phyloP scores from a whole-genome alignment of 1,139 yeast species.

The Nakaseomyces glabratus region DNA sequence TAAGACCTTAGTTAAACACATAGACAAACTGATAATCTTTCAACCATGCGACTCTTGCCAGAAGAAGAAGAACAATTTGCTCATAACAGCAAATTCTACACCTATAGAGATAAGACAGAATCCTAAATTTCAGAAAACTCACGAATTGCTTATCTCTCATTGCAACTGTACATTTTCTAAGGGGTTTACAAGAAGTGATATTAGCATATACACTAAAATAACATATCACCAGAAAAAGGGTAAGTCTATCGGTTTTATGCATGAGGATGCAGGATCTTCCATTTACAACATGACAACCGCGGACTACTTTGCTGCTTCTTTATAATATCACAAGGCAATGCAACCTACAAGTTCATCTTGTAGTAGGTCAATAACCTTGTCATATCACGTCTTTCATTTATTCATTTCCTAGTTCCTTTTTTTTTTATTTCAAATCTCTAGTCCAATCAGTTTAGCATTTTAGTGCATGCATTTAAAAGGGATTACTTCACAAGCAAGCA shows the following conservation, averaged over 20 bases:
- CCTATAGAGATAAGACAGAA: slow-evolving; percentile 5
- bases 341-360: too few relatives aligned
- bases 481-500: too few relatives aligned
- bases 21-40: slow-evolving; percentile 27
- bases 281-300: slow-evolving; percentile 18
- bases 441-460: too few relatives aligned
- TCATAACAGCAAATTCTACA: slow-evolving; percentile 4
- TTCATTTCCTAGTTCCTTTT: too few relatives aligned
- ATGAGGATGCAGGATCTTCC: slow-evolving; percentile 10
- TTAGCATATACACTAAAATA: slow-evolving; percentile 18
- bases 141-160: slow-evolving; percentile 3
- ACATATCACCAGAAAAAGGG: slow-evolving; percentile 5
- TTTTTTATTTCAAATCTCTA: too few relatives aligned
- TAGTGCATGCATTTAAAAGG: too few relatives aligned
- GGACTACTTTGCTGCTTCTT: slow-evolving; percentile 13
- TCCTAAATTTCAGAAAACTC: slow-evolving; percentile 1
- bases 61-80: slow-evolving; percentile 12
- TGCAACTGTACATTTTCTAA: slow-evolving; percentile 19
- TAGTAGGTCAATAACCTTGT: too few relatives aligned
- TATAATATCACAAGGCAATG: too few relatives aligned
- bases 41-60: slow-evolving; percentile 26
- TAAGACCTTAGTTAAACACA: slow-evolving; percentile 21
- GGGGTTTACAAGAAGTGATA: slow-evolving; percentile 27
- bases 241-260: slow-evolving; percentile 4
- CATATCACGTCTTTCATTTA: too few relatives aligned